Base-by-base conservation (phyloP, 345 rosid genomes). In the Stellera chamaejasme region DNA sequence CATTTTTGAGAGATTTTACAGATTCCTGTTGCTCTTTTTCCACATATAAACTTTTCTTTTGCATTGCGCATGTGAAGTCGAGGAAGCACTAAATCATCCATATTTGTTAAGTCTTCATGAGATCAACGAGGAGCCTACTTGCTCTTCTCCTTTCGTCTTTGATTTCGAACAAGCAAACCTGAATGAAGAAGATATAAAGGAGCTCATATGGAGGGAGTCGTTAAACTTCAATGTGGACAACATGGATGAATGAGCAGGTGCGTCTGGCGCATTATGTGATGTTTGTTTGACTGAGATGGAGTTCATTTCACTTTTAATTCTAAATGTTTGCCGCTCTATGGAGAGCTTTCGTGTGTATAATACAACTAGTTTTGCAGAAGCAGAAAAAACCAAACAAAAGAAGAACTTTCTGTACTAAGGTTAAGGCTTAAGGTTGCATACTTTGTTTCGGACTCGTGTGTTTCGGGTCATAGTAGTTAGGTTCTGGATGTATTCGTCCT, bases 91-190 rank as follows among this genome's bases (percentile, higher is more conserved):
- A 71, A 78, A 81, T 61, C 87, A 87, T 62, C 89, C 96, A 11
- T 90, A 63, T 51, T 47, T 90, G 52, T 77, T 79, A n/a, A 79
- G 94, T 67, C 94, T 90, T 63, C 94, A 90, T 48, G 97, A 87
- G 87, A 81, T 87, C 79, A 90, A 90, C 2, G 97, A 83, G 58
- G 96, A 87, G 76, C 97, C 94, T 4, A 81, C 66, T 2, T 87
- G 96, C 61, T 70, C 69, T 10, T 64, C 78, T 45, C 83, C 94
- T 32, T 90, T 90, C 45, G 46, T 61, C 50, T 87, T 90, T 10
- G 89, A 87, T 75, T 87, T 87, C 25, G 97, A 90, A 66, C 87
- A 83, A 61, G 62, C 70, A 13, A 60, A 62, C 27, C 74, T 87
- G 75, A 78, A 64, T 47, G 97, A 84, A 80, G 78, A 87, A 45